Evolutionary conservation across 805 yeast genomes (phyloP).

Genomic region (Teunomyces cretensis): DNA sequence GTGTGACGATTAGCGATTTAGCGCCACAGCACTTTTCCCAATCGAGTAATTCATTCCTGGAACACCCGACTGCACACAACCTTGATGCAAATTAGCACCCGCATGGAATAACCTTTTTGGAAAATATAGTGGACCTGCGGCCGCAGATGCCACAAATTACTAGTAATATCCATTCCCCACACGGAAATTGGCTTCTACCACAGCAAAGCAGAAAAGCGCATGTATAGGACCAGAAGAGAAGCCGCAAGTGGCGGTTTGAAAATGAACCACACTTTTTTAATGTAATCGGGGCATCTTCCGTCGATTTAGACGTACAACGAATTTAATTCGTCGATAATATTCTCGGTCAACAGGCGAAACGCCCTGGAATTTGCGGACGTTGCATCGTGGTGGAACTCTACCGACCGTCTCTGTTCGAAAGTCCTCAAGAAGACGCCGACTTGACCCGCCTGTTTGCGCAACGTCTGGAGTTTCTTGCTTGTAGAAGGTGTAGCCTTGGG

Average conservation of each 20-base stretch:
- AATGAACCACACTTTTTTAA: too few species aligned
- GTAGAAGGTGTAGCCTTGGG: background rate
- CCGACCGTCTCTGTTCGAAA: background rate
- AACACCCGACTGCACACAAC: too few species aligned
- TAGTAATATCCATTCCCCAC: too few species aligned
- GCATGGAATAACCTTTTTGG: too few species aligned
- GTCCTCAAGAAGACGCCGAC: background rate
- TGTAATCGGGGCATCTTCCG: too few species aligned
- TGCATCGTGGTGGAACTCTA: background rate
- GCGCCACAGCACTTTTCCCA: background rate
- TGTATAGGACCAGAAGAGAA: too few species aligned
- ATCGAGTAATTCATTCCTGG: background rate
- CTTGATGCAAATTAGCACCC: too few species aligned
- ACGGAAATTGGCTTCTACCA: too few species aligned
- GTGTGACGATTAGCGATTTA: background rate
- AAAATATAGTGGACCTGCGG: background rate
- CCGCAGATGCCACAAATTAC: background rate
- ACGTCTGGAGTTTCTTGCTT: slow-evolving; percentile 2
- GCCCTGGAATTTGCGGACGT: slow-evolving; percentile 1
- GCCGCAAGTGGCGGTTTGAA: too few species aligned
- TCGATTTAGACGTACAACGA: background rate
- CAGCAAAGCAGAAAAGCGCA: too few species aligned
- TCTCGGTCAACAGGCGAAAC: slow-evolving; percentile 6
- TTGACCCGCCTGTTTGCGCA: background rate
- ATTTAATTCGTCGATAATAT: slow-evolving; percentile 7